Evolutionary conservation across 805 yeast genomes (phyloP).

Genomic region (Myxozyma sirexii): DNA sequence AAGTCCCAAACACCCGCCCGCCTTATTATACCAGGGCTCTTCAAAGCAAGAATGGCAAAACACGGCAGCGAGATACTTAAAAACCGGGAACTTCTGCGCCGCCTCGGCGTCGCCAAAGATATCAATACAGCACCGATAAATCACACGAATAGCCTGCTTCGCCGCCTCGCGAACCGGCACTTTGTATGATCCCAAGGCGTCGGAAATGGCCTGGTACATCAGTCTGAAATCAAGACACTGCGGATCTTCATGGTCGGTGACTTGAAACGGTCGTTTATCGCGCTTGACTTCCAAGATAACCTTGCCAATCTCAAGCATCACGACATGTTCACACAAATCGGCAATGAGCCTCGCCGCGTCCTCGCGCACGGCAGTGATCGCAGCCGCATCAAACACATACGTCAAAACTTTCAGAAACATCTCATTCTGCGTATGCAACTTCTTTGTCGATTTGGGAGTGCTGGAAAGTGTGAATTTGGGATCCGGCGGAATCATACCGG

Average conservation of each 20-base stretch:
- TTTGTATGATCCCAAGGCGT: constrained; percentile 78
- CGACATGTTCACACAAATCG: constrained; percentile 75
- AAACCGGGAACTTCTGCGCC: constrained; percentile 71
- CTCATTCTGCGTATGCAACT: constrained; percentile 54
- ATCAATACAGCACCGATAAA: constrained; percentile 62
- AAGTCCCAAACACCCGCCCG: constrained; percentile 88
- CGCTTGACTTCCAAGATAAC: constrained; percentile 61
- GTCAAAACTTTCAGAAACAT: constrained; percentile 60
- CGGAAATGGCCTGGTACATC: constrained; percentile 71
- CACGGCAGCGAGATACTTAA: constrained; percentile 73
- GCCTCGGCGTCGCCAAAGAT: constrained; percentile 70
- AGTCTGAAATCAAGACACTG: constrained; percentile 69
- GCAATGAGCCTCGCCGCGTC: constrained; percentile 66
- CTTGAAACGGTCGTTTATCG: constrained; percentile 68
- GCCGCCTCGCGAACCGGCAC: constrained; percentile 73
- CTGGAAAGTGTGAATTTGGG: constrained; percentile 24
- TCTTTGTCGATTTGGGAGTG: constrained; percentile 28
- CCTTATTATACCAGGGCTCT: constrained; percentile 79
- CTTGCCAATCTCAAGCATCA: constrained; percentile 74
- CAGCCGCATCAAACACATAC: constrained; percentile 62
- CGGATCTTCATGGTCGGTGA: constrained; percentile 78
- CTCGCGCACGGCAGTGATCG: constrained; percentile 68
- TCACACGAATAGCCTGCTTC: constrained; percentile 60
- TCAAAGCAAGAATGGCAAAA: constrained; percentile 92
- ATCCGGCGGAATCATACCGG: constrained; percentile 33